phyloP scores from a whole-genome alignment of 495 filamentous ascomycete species.

The Stereocaulon alpinum region DNA sequence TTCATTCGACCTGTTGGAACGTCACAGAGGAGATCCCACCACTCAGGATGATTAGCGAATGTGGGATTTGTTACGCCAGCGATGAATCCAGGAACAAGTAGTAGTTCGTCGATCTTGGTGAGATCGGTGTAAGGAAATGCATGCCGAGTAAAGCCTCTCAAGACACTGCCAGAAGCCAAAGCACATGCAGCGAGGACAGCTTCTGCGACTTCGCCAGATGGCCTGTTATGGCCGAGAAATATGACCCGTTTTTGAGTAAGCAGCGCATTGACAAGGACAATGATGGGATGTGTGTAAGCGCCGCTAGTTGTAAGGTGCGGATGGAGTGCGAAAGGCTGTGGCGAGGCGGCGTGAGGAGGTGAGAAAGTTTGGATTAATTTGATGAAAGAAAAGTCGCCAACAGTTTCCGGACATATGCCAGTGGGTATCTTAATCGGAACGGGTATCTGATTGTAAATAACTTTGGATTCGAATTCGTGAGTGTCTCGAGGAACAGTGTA shows the following conservation, averaged over 20 bases:
- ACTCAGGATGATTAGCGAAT: slow-evolving; percentile 88
- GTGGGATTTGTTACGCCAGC: slow-evolving; percentile 96
- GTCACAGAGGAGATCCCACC: slow-evolving; percentile 98
- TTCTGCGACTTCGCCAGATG: slow-evolving; percentile 89
- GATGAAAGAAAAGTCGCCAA: slow-evolving; percentile 94
- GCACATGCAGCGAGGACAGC: slow-evolving; percentile 90
- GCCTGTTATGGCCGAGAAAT: slow-evolving; percentile 89
- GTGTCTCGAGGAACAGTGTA: slow-evolving; percentile 81
- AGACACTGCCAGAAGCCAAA: slow-evolving; percentile 85
- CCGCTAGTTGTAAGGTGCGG: slow-evolving; percentile 90
- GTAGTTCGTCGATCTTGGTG: slow-evolving; percentile 91
- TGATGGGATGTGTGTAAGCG: slow-evolving; percentile 46
- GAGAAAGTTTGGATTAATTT: slow-evolving; percentile 94
- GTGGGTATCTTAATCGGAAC: slow-evolving; percentile 94
- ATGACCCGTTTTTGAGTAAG: slow-evolving; percentile 95
- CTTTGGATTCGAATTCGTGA: slow-evolving; percentile 90
- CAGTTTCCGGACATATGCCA: slow-evolving; percentile 86
- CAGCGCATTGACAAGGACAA: slow-evolving; percentile 49
- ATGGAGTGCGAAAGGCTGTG: slow-evolving; percentile 81
- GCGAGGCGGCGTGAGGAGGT: slow-evolving; percentile 61
- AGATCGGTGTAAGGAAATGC: slow-evolving; percentile 98
- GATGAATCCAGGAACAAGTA: slow-evolving; percentile 94
- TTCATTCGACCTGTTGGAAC: slow-evolving; percentile 86
- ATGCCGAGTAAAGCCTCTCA: slow-evolving; percentile 91
- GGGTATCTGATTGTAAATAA: slow-evolving; percentile 89